Conservation (phyloP, 345 rosid genomes). For the Syzygium oleosum region DNA sequence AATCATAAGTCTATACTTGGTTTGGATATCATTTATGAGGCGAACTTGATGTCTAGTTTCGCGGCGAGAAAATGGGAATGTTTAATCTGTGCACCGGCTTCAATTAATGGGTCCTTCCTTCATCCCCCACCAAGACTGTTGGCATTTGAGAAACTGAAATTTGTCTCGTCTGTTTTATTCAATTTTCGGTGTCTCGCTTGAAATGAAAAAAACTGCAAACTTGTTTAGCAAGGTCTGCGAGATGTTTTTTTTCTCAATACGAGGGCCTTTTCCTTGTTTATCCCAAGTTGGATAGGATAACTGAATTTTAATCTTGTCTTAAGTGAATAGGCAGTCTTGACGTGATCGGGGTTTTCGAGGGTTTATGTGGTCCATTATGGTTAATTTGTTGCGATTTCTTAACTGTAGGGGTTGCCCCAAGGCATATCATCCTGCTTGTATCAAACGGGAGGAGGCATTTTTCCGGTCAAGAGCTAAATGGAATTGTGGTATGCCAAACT, state of each 20-base stretch:
- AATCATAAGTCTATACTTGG: not conserved
- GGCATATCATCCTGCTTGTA: constrained; percentile 96
- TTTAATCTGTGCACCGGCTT: not conserved
- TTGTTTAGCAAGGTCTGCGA: not conserved
- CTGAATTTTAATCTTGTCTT: not conserved
- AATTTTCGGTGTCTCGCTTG: not conserved
- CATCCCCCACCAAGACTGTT: not conserved
- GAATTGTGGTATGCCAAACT: constrained; percentile 72
- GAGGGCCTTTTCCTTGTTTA: not conserved
- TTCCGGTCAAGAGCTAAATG: constrained; percentile 82
- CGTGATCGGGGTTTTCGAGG: not conserved
- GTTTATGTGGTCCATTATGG: not conserved
- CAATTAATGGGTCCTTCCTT: not conserved
- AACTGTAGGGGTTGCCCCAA: constrained; percentile 87
- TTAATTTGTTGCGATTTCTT: not conserved
- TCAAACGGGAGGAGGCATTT: constrained; percentile 83
- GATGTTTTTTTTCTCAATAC: not conserved
- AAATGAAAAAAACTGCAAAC: not conserved
- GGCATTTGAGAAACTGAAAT: not conserved
- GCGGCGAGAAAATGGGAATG: not conserved
- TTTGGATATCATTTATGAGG: not conserved
- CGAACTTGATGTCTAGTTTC: not conserved
- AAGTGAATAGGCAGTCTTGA: not conserved
- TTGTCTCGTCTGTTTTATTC: not conserved
- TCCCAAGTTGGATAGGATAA: not conserved